Evolutionary conservation across 805 yeast genomes (phyloP), one percentile per base, ranked within the genome.

Genomic region (Kuraishia piskuri): DNA sequence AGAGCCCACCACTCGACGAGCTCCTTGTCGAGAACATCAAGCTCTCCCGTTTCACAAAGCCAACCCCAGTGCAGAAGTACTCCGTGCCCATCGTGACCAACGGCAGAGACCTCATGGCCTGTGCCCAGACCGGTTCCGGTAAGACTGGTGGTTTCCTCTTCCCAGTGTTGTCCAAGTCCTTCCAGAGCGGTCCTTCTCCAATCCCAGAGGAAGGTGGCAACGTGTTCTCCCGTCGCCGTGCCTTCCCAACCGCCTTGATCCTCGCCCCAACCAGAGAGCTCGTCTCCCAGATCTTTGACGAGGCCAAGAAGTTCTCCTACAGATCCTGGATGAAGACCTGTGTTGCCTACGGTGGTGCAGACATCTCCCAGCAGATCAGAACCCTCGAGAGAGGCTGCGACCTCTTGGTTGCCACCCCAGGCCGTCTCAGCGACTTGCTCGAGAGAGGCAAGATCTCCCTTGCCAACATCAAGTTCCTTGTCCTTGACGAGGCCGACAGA

Each of bases 41-140:
- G 61, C 77, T 86, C 61, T 94, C 98, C 46, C 84, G 96, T 72
- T 94, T 92, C 78, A 83, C 88, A 59, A 90, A 81, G 73, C 99
- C 99, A 68, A 94, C 99, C 37, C 99, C 97, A 2, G 88, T 94
- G 61, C 99, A 94, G 70, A 80, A 90, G 56, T 97, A 94, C 68
- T 82, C 90, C 1, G 83, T 94, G 46, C 97, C 99, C 1, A 74
- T 83, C 12, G 69, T 89, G 17, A 69, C 89, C 52, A 75, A 79
- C 52, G 78, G 75, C 26, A 79, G 96, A 56, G 97, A 92, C 64
- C 66, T 94, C 37, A 74, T 94, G 49, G 96, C 96, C 1, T 89
- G 97, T 76, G 97, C 98, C 0, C 98, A 98, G 50, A 94, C 99
- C 1, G 99, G 99, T 61, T 91, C 98, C 55, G 99, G 99, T 82